Percentiles rank a stretch among this genome's conserved stretches.
phyloP scores from a whole-genome alignment of 2,329 filamentous ascomycete genomes.

The Fusarium sp. region DNA sequence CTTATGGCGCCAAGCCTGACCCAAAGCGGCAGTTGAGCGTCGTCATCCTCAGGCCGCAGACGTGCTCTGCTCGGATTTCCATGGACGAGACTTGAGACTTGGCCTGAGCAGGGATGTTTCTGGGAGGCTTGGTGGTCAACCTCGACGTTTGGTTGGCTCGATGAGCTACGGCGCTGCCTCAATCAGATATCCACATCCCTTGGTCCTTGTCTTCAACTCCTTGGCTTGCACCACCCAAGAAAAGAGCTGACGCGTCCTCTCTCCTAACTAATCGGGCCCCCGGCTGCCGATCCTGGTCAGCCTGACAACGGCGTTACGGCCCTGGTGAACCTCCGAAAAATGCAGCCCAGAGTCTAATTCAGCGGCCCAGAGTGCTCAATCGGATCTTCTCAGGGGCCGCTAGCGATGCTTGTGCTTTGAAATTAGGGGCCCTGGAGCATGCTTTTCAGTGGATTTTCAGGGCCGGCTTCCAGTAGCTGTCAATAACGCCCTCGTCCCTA shows the following conservation, averaged over 20 bases:
- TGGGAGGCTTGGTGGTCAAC: slow-evolving; percentile 27
- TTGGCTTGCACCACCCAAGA: slow-evolving; percentile 42
- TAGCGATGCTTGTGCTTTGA: slow-evolving; percentile 1
- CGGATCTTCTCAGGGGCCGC: slow-evolving; percentile 16
- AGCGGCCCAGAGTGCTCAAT: slow-evolving; percentile 13
- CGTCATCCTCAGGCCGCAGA: slow-evolving; percentile 47
- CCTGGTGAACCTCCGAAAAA: neutral
- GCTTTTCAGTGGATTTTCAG: slow-evolving; percentile 36
- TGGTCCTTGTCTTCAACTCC: slow-evolving; percentile 31
- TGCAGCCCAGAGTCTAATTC: slow-evolving; percentile 8
- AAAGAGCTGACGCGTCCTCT: slow-evolving; percentile 46
- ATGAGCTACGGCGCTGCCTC: slow-evolving; percentile 28
- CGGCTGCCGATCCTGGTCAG: slow-evolving; percentile 40
- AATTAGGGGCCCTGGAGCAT: slow-evolving; percentile 32
- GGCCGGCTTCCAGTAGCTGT: slow-evolving; percentile 33
- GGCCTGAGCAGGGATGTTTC: slow-evolving; percentile 20
- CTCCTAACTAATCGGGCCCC: slow-evolving; percentile 37
- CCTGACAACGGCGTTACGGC: slow-evolving; percentile 37
- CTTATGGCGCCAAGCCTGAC: slow-evolving; percentile 28
- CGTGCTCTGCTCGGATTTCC: slow-evolving; percentile 10
- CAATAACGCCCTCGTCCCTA: slow-evolving; percentile 18
- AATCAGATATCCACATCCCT: slow-evolving; percentile 29
- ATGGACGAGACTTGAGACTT: slow-evolving; percentile 9
- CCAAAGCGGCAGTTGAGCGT: slow-evolving; percentile 44
- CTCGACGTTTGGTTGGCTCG: slow-evolving; percentile 15